Percentiles rank a stretch among this genome's conserved stretches.
Conservation (phyloP, 768 basidiomycete species). For the Cystofilobasidium macerans region DNA sequence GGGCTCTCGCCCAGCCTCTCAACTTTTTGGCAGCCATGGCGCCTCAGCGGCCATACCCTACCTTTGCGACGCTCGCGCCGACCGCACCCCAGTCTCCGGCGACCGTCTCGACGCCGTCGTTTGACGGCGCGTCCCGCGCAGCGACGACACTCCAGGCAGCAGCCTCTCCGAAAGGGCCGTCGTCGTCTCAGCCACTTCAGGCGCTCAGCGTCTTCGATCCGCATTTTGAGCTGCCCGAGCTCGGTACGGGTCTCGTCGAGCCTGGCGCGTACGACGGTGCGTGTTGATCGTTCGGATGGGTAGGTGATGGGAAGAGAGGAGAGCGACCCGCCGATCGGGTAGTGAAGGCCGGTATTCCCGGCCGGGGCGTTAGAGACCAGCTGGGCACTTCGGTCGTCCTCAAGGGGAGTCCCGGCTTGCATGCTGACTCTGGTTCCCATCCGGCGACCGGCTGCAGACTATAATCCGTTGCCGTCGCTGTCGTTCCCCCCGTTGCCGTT, state of each 20-base stretch:
- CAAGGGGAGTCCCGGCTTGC: neutral
- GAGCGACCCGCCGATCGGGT: too few species aligned
- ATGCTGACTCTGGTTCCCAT: neutral
- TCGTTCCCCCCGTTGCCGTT: constrained; percentile 19
- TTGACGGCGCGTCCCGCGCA: neutral
- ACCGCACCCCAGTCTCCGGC: neutral
- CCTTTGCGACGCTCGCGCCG: constrained; percentile 1
- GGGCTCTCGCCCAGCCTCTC: neutral
- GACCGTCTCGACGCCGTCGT: neutral
- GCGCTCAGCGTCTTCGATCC: constrained; percentile 1
- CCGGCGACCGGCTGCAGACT: constrained; percentile 5
- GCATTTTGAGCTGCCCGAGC: neutral
- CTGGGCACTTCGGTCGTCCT: neutral
- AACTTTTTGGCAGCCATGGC: neutral
- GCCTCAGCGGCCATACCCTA: neutral
- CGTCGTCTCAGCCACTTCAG: neutral
- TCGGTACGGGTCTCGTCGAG: neutral
- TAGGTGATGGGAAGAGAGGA: too few species aligned
- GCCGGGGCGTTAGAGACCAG: too few species aligned
- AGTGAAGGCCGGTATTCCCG: too few species aligned
- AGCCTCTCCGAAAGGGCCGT: neutral
- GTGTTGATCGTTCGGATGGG: neutral
- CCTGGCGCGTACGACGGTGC: neutral
- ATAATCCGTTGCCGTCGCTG: constrained; percentile 16
- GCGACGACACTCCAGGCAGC: neutral